phyloP scores from a whole-genome alignment of 2,329 filamentous ascomycete species.

The Ceratocystis eucalypticola region DNA sequence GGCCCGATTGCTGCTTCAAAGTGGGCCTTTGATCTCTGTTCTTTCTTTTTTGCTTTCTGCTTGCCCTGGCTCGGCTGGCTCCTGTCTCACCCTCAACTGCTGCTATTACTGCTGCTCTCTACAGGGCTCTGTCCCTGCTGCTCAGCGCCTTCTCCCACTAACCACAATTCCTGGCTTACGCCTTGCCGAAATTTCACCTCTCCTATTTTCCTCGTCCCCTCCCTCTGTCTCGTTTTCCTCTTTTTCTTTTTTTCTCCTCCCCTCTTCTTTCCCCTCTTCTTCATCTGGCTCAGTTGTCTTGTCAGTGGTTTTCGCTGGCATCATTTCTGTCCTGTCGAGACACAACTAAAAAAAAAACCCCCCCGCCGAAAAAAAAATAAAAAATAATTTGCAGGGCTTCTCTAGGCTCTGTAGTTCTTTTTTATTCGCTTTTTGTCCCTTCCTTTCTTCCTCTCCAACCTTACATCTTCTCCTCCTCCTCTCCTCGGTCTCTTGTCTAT shows the following conservation, averaged over 20 bases:
- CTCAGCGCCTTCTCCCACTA: background rate
- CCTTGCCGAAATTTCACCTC: conserved; percentile 11
- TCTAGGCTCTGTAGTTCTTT: conserved; percentile 16
- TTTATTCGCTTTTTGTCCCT: conserved; percentile 9
- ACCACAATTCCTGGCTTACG: conserved; percentile 7
- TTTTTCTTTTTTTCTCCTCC: background rate
- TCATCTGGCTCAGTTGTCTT: conserved; percentile 20
- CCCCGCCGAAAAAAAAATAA: conserved; percentile 14
- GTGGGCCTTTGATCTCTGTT: background rate
- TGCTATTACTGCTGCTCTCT: conserved; percentile 6
- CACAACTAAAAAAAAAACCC: conserved; percentile 10
- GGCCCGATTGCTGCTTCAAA: background rate
- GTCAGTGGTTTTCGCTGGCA: conserved; percentile 20
- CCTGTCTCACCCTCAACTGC: background rate
- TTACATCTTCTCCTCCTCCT: conserved; percentile 1
- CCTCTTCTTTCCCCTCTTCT: conserved; percentile 14
- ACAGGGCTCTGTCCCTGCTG: background rate
- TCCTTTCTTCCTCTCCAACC: conserved; percentile 1
- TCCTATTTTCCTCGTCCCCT: conserved; percentile 16
- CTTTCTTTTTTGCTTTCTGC: background rate
- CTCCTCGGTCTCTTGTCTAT: conserved; percentile 18
- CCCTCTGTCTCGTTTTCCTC: background rate
- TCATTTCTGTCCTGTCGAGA: conserved; percentile 20
- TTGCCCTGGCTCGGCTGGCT: background rate
- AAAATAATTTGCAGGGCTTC: conserved; percentile 16